Evolutionary conservation across 164 flowering plant genomes (phyloP), one percentile per base, ranked within the genome.

Genomic region (Saururus chinensis): DNA sequence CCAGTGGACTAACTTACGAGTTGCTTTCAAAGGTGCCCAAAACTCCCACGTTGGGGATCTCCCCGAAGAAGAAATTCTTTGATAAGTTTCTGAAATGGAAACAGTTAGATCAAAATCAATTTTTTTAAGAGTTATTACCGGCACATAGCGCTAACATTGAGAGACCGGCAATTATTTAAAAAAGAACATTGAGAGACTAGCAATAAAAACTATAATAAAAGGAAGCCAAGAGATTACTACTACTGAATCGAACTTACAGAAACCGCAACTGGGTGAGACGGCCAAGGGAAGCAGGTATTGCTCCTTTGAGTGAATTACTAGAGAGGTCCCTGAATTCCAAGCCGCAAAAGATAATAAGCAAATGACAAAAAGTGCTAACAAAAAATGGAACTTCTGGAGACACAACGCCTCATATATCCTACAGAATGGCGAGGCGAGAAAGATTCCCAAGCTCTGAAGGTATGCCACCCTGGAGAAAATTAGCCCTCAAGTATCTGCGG

Each of bases 381-480:
- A 19, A 37, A 14, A 58, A 37, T 12, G 21, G 19, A 35, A 37
- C 37, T 5, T 35, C 19, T 24, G 25, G 23, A 10, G 4, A 19
- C 20, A 58, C 19, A 30, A 37, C 1, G 45, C 19, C 19, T 26
- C 14, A 52, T 16, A 35, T 40, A 59, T 14, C 84, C 82, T 79
- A 95, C 99, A 95, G 55, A 64, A 87, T 83, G 41, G 76, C 82
- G 55, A 95, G 87, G 55, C 60, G 57, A 12, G 90, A 75, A 65
- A 95, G 88, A 68, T 82, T 89, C 67, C 96, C 99, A 68, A 95
- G 74, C 68, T 80, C 80, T 54, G 84, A 64, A 14, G 99, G 99
- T 58, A 95, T 89, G 69, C 87, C 85, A 64, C 97, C 99, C 77
- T 91, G 89, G n/a, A 95, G 81, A 75, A 77, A 87, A 78, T 91